phyloP scores from a whole-genome alignment of 1,139 yeast species.

The Taiozyma sp. region DNA sequence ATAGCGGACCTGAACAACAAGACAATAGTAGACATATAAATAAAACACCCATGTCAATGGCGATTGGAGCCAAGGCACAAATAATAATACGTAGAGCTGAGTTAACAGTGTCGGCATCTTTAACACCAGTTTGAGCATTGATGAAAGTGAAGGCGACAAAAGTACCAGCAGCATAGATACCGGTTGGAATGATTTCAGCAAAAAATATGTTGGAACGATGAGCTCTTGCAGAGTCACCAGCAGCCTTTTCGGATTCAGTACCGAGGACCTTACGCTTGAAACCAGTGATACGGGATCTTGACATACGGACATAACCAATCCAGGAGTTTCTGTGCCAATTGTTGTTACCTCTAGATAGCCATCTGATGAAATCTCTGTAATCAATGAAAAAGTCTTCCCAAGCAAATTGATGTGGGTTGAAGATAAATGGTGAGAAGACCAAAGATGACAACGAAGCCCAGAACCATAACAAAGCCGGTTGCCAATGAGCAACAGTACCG shows the following conservation, averaged over 20 bases:
- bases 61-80: slow-evolving; percentile 91
- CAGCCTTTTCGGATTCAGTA: slow-evolving; percentile 86
- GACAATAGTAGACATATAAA: slow-evolving; percentile 72
- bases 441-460: slow-evolving; percentile 93
- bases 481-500: slow-evolving; percentile 95
- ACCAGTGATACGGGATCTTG: slow-evolving; percentile 97
- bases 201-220: slow-evolving; percentile 82
- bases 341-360: slow-evolving; percentile 98
- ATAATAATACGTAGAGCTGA: slow-evolving; percentile 80
- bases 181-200: slow-evolving; percentile 83
- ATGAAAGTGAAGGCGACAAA: slow-evolving; percentile 89
- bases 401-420: slow-evolving; percentile 98
- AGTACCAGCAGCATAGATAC: slow-evolving; percentile 83
- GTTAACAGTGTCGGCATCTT: slow-evolving; percentile 55
- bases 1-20: slow-evolving; percentile 95
- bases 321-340: slow-evolving; percentile 99
- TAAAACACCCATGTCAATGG: slow-evolving; percentile 79
- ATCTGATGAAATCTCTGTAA: slow-evolving; percentile 96
- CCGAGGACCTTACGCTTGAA: slow-evolving; percentile 89
- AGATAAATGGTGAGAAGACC: slow-evolving; percentile 89
- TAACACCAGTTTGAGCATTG: slow-evolving; percentile 96
- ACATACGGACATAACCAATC: slow-evolving; percentile 95
- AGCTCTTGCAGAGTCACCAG: slow-evolving; percentile 94
- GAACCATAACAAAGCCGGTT: slow-evolving; percentile 96
- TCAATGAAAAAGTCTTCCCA: slow-evolving; percentile 99